Evolutionary conservation across 148 eudicot genomes (phyloP), one percentile per base, ranked within the genome.

Genomic region (Vaccinium vitisidaea): DNA sequence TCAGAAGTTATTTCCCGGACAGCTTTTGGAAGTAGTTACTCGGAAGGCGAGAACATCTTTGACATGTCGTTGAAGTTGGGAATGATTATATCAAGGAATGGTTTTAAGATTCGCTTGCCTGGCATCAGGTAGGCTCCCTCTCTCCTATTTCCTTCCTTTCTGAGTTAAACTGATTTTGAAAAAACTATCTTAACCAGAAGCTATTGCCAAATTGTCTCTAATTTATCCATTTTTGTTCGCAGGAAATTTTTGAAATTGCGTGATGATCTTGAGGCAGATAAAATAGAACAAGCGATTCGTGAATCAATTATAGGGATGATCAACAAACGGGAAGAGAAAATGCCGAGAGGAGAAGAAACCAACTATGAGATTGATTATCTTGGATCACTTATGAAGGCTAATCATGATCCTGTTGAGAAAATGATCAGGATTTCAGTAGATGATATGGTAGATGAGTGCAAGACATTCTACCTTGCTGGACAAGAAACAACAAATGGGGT

Each of bases 11-110:
- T 85, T 80, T 85, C 86, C 3, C 53, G 86, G 27, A 84, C 86
- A 79, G 86, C 86, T 21, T 84, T 84, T 54, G 86, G 86, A 77
- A 85, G 87, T 70, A 85, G 80, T 74, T 85, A 55, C 19, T n/a
- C 16, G 36, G 84, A 85, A 80, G 87, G 87, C 18, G n/a, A 80
- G 18, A 53, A 73, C 15, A 80, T 85, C 18, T 85, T 85, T 11
- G 80, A 80, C 8, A 80, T 54, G 80, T 18, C 80, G 83, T 46
- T 1, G 1, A 74, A 80, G 79, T 53, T 85, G 70, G 67, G 49
- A 3, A 11, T 18, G 46, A 70, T 85, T 54, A 15, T 36, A 4
- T 0, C 16, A 19, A 80, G 79, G 27, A 84, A 80, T 70, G n/a
- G 4, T 36, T 80, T 65, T 21, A 70, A 55, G 19, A 18, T 80